Conservation (phyloP, 1,284 basidiomycete species). For the Rhizoctonia solani region DNA sequence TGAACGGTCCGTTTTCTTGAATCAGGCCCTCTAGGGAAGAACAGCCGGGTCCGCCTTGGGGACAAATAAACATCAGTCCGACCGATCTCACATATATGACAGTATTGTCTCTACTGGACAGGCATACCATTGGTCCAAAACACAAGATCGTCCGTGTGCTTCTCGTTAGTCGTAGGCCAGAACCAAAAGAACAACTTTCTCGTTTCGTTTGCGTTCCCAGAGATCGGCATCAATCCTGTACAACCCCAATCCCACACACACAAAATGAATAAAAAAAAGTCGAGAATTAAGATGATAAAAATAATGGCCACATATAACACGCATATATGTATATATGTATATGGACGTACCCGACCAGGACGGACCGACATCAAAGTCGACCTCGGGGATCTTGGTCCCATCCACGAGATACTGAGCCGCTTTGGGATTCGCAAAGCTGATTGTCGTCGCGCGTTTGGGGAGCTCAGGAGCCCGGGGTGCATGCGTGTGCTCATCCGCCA, state of each 20-base stretch:
- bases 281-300: too few species aligned
- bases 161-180: slow-evolving; percentile 56
- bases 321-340: too few species aligned
- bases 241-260: too few species aligned
- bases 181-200: slow-evolving; percentile 86
- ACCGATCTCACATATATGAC: too few species aligned
- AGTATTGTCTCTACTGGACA: too few species aligned
- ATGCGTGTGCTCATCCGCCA: not conserved
- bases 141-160: slow-evolving; percentile 27
- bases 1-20: slow-evolving; percentile 81
- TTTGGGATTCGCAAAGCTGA: slow-evolving; percentile 66
- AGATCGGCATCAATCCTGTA: slow-evolving; percentile 73
- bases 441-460: slow-evolving; percentile 52
- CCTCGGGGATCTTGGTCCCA: slow-evolving; percentile 66
- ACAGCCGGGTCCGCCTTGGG: slow-evolving; percentile 59
- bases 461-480: not conserved
- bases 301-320: too few species aligned
- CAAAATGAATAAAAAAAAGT: too few species aligned
- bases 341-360: slow-evolving; percentile 58
- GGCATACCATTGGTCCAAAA: slow-evolving; percentile 18
- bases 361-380: slow-evolving; percentile 72
- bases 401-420: slow-evolving; percentile 67
- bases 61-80: not conserved
- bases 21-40: slow-evolving; percentile 77
- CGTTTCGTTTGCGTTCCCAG: slow-evolving; percentile 60